Evolutionary conservation across 176 grass and related monocot species (phyloP), one percentile per base, ranked within the genome.

Genomic region (Pontederia crassipes): DNA sequence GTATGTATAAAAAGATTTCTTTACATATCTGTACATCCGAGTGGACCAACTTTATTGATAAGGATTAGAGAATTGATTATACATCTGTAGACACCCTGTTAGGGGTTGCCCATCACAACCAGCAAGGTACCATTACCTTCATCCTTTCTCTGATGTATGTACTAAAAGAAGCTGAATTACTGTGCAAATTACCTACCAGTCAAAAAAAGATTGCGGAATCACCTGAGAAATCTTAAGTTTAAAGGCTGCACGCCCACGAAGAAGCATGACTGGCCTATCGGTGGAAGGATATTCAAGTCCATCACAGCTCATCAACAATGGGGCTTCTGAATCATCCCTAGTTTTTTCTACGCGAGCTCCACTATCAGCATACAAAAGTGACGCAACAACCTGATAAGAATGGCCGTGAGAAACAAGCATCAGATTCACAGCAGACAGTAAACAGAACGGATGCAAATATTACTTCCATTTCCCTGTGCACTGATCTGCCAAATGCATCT

Each of bases 201-300:
- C 62, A 57, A 53, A 14, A 45, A 69, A 24, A 24, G 20, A 82
- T 2, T 57, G 61, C 12, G 58, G 72, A 85, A 28, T 18, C 53
- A 97, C 92, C 81, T 97, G 87, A 67, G 87, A 89, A 66, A 97
- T 85, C 74, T 97, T 97, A 51, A 91, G 92, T 64, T 97, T 97
- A 67, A 91, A 91, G 13, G 83, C 45, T 48, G 87, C 87, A 58
- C 67, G 84, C 12, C 92, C 87, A 46, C 57, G 76, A 56, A 97
- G 68, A 80, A 97, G 70, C 62, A 79, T 58, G 57, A 97, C 76
- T 60, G 92, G 84, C 67, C 74, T 81, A 75, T 71, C 78, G 62
- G 78, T 75, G 70, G 87, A 89, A 47, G 92, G 81, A 32, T 80
- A 91, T 78, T 97, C 92, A 72, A 97, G 28, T 61, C 92, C 92